These are phyloP conservation scores for Globisporangium emineosum DNA, from an alignment of 352 stramenopile genomes.

Conservation along the genomic window DNA sequence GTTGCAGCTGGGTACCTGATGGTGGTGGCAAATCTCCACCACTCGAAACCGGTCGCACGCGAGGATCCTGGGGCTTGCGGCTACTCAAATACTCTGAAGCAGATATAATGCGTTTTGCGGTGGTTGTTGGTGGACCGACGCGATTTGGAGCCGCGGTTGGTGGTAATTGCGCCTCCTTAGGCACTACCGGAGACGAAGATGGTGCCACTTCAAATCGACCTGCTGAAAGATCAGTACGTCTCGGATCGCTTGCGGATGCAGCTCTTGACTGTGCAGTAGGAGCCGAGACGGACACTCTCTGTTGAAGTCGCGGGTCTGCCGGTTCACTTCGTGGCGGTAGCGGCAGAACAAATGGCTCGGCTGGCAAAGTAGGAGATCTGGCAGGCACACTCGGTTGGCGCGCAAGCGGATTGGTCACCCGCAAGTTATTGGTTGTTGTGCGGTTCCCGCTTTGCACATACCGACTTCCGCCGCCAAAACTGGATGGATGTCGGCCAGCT, in stretches of 20 bases:
- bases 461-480: slow-evolving; percentile 35
- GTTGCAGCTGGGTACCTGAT: background rate
- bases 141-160: background rate
- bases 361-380: background rate
- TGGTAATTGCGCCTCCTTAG: background rate
- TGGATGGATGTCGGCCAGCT: slow-evolving; percentile 21
- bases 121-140: background rate
- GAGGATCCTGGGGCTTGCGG: slow-evolving; percentile 15
- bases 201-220: slow-evolving; percentile 5
- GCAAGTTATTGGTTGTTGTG: slow-evolving; percentile 19
- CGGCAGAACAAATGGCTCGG: background rate
- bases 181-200: slow-evolving; percentile 4
- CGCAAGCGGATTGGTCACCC: slow-evolving; percentile 12
- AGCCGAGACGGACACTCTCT: background rate
- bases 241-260: background rate
- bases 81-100: slow-evolving; percentile 16
- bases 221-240: background rate
- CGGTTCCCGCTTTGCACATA: slow-evolving; percentile 75
- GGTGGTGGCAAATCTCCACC: background rate
- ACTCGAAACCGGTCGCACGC: background rate
- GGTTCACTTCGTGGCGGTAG: background rate
- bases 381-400: slow-evolving; percentile 13
- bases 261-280: background rate
- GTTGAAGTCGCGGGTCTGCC: background rate
- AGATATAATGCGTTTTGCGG: slow-evolving; percentile 12